phyloP scores from a whole-genome alignment of 139 green algal genomes.

The Closterium sp. region DNA sequence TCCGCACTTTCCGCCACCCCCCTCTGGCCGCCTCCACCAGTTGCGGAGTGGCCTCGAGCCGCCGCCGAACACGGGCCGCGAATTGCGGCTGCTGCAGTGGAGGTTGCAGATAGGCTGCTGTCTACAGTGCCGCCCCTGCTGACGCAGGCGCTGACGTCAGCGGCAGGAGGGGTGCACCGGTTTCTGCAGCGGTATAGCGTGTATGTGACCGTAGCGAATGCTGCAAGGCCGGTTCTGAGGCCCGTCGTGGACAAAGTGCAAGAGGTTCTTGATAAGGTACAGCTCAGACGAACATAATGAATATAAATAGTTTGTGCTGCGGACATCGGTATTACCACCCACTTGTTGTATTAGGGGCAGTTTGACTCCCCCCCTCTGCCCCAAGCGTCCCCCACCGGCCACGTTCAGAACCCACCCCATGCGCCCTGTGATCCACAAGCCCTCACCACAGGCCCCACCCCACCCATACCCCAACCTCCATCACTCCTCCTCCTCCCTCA shows the following conservation, averaged over 20 bases:
- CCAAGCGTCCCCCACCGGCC: no score
- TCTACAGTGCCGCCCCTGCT: background rate
- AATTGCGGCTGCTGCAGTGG: background rate
- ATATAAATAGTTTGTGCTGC: no score
- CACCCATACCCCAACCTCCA: no score
- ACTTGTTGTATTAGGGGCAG: no score
- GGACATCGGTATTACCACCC: no score
- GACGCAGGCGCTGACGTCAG: background rate
- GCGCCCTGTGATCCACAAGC: no score
- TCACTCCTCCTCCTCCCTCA: no score
- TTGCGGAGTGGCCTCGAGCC: background rate
- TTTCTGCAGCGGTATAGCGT: background rate
- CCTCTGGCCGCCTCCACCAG: background rate
- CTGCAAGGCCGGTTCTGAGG: background rate
- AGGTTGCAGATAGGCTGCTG: background rate
- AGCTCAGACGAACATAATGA: no score
- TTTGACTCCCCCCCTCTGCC: no score
- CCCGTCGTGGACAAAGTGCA: background rate
- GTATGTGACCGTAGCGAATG: background rate
- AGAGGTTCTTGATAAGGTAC: background rate
- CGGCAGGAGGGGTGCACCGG: background rate
- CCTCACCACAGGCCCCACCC: no score
- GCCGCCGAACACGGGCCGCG: background rate
- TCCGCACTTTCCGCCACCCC: background rate
- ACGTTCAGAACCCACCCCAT: no score